Conservation (phyloP, 2,329 filamentous ascomycete genomes). For the Trichoderma afroharzianum region DNA sequence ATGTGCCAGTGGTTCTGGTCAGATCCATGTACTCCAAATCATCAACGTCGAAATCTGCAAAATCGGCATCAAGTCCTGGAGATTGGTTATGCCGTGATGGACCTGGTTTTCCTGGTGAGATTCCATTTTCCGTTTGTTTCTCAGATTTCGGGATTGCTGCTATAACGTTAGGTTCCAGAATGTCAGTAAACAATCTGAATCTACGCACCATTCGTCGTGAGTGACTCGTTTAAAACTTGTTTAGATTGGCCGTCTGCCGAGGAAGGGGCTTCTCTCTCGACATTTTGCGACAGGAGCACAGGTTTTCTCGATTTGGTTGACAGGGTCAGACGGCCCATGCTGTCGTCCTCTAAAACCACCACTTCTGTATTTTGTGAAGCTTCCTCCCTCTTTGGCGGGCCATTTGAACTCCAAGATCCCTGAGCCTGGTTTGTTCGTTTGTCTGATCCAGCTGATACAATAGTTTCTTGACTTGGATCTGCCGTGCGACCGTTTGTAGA, state of each 20-base stretch:
- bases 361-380: constrained; percentile 26
- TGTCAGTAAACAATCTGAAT: not conserved
- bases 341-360: constrained; percentile 29
- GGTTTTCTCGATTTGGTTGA: constrained; percentile 44
- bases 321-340: constrained; percentile 45
- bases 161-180: not conserved
- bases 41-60: constrained; percentile 34
- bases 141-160: constrained; percentile 14
- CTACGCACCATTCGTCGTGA: constrained; percentile 12
- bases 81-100: constrained; percentile 19
- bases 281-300: constrained; percentile 40
- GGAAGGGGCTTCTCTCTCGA: constrained; percentile 41
- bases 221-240: constrained; percentile 18
- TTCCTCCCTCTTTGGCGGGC: constrained; percentile 22
- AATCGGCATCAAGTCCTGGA: constrained; percentile 29
- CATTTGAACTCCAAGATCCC: constrained; percentile 22
- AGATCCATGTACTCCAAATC: constrained; percentile 40
- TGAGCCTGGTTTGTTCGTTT: not conserved
- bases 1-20: constrained; percentile 34
- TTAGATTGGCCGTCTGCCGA: constrained; percentile 24
- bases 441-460: not conserved
- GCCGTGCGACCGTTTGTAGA: constrained; percentile 13
- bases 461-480: not conserved
- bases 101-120: constrained; percentile 28
- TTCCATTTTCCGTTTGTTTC: constrained; percentile 25